Percentiles rank a stretch among this genome's conserved stretches.
Conservation (phyloP, 2,329 filamentous ascomycete species). For the Laburnicola sp. region DNA sequence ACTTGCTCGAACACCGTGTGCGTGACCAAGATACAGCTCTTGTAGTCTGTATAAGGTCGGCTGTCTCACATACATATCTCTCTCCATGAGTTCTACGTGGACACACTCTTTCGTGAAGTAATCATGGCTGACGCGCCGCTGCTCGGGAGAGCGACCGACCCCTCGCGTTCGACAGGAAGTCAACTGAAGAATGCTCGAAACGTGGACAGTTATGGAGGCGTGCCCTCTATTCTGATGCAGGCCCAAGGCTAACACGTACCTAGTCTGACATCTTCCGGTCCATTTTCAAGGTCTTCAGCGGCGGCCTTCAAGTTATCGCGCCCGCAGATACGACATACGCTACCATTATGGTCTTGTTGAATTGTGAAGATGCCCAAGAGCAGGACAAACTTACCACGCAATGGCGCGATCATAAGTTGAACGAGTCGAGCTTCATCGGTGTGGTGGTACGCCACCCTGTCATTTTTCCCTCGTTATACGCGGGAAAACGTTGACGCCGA, state of each 20-base stretch:
- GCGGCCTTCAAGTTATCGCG: constrained; percentile 4
- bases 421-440: constrained; percentile 13
- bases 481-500: background rate
- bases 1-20: background rate
- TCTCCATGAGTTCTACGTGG: background rate
- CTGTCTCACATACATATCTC: no score
- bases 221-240: background rate
- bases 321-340: constrained; percentile 12
- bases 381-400: constrained; percentile 7
- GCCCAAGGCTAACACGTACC: background rate
- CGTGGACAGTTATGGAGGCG: background rate
- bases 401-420: constrained; percentile 14
- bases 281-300: constrained; percentile 11
- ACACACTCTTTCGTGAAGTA: background rate
- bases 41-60: background rate
- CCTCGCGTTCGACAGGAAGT: constrained; percentile 6
- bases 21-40: background rate
- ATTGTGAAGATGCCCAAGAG: constrained; percentile 3
- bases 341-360: constrained; percentile 12
- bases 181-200: constrained; percentile 5
- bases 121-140: constrained; percentile 12
- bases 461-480: background rate
- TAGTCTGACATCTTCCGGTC: constrained; percentile 8
- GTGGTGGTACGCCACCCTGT: constrained; percentile 2
- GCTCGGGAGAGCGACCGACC: constrained; percentile 7